phyloP scores from a whole-genome alignment of 345 rosid species.

The Toxicodendron radicans region DNA sequence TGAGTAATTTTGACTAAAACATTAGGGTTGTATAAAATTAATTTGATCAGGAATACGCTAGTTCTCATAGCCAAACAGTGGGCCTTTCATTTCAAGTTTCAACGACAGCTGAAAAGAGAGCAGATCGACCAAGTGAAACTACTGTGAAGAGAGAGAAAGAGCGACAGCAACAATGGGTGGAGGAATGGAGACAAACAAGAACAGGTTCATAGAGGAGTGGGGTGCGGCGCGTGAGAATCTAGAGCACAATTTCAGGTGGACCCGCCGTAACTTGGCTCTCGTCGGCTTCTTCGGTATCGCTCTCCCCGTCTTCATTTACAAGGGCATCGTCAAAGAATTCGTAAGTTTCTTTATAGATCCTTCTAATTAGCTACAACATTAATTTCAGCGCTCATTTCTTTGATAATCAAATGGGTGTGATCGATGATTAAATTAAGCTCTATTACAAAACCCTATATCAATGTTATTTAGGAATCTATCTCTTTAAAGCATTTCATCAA shows the following conservation, averaged over 20 bases:
- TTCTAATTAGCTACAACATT: not conserved
- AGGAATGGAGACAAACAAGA: constrained; percentile 93
- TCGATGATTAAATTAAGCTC: too few species aligned
- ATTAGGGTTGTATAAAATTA: too few species aligned
- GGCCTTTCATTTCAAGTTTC: too few species aligned
- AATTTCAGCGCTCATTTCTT: too few species aligned
- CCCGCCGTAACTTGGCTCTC: constrained; percentile 86
- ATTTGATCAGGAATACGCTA: too few species aligned
- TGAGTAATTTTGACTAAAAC: too few species aligned
- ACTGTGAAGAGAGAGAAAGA: not conserved
- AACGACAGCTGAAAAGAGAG: not conserved
- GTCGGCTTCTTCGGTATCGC: constrained; percentile 91
- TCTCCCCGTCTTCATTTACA: constrained; percentile 75
- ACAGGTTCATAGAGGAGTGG: constrained; percentile 94
- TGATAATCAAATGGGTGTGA: too few species aligned
- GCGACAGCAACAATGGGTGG: constrained; percentile 61
- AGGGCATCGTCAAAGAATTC: constrained; percentile 85
- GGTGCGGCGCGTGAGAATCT: constrained; percentile 79
- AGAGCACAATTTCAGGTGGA: constrained; percentile 92
- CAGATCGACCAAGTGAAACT: not conserved
- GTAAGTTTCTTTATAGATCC: constrained; percentile 31
- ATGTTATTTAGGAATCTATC: too few species aligned
- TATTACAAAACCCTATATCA: too few species aligned
- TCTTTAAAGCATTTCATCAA: too few species aligned
- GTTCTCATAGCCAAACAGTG: too few species aligned